Percentiles rank a stretch among this genome's conserved stretches.
These are phyloP conservation scores for Gaultheria prostrata DNA, from an alignment of 148 eudicot species.

Conservation along the genomic window DNA sequence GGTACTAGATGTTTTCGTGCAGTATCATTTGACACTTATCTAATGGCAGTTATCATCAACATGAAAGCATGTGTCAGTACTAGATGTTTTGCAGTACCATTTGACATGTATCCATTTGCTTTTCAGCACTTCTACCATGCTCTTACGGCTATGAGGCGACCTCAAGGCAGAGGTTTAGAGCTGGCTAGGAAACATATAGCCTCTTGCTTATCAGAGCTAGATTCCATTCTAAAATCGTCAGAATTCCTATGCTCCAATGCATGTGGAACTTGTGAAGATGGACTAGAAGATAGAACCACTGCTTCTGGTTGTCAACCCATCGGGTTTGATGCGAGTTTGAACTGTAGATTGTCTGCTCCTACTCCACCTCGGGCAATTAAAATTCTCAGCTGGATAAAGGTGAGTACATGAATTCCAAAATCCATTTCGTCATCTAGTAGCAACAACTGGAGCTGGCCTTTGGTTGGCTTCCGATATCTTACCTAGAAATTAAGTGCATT, in stretches of 20 bases:
- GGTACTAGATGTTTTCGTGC: background rate
- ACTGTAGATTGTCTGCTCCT: conserved; percentile 87
- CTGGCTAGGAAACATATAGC: conserved; percentile 84
- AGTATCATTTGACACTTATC: background rate
- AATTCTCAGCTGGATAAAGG: conserved; percentile 87
- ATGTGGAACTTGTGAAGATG: conserved; percentile 37
- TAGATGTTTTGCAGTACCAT: conserved; percentile 8
- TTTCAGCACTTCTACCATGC: conserved; percentile 85
- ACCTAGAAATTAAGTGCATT: background rate
- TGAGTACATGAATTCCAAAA: conserved; percentile 24
- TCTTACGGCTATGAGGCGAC: conserved; percentile 65
- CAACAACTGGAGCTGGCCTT: background rate
- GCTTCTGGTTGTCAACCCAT: conserved; percentile 88
- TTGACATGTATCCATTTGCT: conserved; percentile 16
- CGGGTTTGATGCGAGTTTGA: conserved; percentile 88
- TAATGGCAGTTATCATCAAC: background rate
- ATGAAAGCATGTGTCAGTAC: background rate
- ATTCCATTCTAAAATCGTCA: conserved; percentile 56
- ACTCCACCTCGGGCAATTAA: conserved; percentile 93
- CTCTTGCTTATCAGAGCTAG: conserved; percentile 75
- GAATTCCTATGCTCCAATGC: conserved; percentile 55
- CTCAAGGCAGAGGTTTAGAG: conserved; percentile 95
- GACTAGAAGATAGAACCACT: conserved; percentile 50
- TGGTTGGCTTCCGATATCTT: background rate
- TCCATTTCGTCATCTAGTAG: background rate